These are phyloP conservation scores for Gossypium bickii DNA, from an alignment of 345 rosid species.

Conservation along the genomic window DNA sequence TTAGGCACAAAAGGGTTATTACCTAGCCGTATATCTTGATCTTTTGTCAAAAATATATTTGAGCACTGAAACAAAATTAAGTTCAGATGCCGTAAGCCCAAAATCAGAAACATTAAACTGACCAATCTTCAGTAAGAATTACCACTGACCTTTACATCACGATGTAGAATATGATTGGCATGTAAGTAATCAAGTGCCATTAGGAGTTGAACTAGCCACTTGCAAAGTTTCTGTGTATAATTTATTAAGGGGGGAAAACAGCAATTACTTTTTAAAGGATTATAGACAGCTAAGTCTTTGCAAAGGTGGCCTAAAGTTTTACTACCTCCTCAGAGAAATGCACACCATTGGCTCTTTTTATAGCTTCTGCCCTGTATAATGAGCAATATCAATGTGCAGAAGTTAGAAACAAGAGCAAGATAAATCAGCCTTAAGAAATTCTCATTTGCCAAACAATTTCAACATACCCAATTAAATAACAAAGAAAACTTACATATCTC, in stretches of 20 bases:
- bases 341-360: slow-evolving; percentile 69
- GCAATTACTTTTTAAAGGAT: neutral
- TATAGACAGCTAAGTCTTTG: slow-evolving; percentile 2
- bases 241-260: neutral
- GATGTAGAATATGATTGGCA: slow-evolving; percentile 77
- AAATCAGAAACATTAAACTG: neutral
- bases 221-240: slow-evolving; percentile 73
- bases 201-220: slow-evolving; percentile 81
- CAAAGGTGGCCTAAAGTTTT: neutral
- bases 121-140: neutral
- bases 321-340: slow-evolving; percentile 82
- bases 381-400: slow-evolving; percentile 5
- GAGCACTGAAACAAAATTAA: slow-evolving; percentile 63
- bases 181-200: slow-evolving; percentile 82
- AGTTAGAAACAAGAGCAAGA: neutral
- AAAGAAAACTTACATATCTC: slow-evolving; percentile 73
- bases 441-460: slow-evolving; percentile 1
- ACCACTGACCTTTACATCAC: slow-evolving; percentile 70
- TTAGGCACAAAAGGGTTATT: slow-evolving; percentile 12
- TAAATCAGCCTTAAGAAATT: slow-evolving; percentile 14
- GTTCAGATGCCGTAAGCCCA: slow-evolving; percentile 22
- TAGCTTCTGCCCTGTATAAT: slow-evolving; percentile 74
- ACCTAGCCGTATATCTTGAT: slow-evolving; percentile 89
- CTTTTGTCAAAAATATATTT: slow-evolving; percentile 90
- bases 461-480: neutral